These are phyloP conservation scores for Psilocybe cyanescens DNA, from an alignment of 768 basidiomycete species.

Conservation along the genomic window DNA sequence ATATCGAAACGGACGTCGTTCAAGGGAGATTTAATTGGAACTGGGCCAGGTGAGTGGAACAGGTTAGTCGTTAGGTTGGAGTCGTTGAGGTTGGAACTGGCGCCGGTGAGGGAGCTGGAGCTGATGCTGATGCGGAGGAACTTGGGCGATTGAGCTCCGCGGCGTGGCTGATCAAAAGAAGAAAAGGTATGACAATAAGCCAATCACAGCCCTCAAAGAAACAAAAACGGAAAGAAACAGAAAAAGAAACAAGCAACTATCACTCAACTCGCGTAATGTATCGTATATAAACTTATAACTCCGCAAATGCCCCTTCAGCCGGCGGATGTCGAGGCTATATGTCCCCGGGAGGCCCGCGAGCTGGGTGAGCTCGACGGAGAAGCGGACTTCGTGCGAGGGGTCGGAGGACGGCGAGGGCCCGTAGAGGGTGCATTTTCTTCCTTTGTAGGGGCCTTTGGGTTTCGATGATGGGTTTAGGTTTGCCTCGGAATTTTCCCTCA, in stretches of 20 bases:
- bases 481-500: not conserved
- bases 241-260: not conserved
- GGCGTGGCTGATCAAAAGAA: no score
- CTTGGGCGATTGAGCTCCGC: no score
- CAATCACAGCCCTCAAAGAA: no score
- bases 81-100: no score
- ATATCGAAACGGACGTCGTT: no score
- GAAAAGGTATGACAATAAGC: no score
- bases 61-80: no score
- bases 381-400: slow-evolving; percentile 88
- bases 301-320: slow-evolving; percentile 84
- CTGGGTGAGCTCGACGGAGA: slow-evolving; percentile 89
- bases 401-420: slow-evolving; percentile 67
- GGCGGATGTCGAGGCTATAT: slow-evolving; percentile 86
- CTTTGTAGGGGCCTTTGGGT: no score
- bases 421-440: slow-evolving; percentile 45
- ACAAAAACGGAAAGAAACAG: not conserved
- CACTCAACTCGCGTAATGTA: slow-evolving; percentile 39
- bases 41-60: no score
- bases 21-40: no score
- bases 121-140: no score
- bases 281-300: slow-evolving; percentile 88
- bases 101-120: no score
- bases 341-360: slow-evolving; percentile 83
- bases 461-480: not conserved